Evolutionary conservation across 805 yeast genomes (phyloP).

Genomic region (Tetrapisispora arboricola): DNA sequence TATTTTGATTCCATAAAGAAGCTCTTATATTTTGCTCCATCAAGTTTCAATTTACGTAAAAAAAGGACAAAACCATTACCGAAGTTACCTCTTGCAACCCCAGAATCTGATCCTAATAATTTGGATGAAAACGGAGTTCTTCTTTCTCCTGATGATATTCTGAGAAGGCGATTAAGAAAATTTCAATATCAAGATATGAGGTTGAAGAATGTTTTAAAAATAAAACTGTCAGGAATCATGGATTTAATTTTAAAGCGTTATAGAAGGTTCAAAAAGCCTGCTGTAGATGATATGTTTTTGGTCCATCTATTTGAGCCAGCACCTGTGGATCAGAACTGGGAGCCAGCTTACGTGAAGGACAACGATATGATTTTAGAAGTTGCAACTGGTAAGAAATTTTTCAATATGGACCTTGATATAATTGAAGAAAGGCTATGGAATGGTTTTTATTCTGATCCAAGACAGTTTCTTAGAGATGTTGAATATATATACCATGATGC

Average conservation of each 20-base stretch:
- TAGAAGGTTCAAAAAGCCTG: constrained; percentile 83
- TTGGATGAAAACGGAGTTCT: constrained; percentile 22
- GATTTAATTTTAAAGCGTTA: constrained; percentile 80
- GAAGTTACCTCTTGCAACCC: constrained; percentile 29
- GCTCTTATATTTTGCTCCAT: constrained; percentile 58
- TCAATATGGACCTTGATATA: constrained; percentile 88
- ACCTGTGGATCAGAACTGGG: constrained; percentile 28
- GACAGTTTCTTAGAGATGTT: constrained; percentile 76
- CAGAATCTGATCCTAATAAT: constrained; percentile 9
- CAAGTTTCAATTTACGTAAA: constrained; percentile 54
- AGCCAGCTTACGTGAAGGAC: constrained; percentile 39
- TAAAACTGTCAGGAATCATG: constrained; percentile 79
- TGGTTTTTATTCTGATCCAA: constrained; percentile 88
- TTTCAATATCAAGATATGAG: constrained; percentile 59
- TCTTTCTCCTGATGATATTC: constrained; percentile 26
- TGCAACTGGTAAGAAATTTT: constrained; percentile 58
- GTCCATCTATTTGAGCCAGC: constrained; percentile 68
- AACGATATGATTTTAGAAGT: constrained; percentile 76
- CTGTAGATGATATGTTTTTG: constrained; percentile 66
- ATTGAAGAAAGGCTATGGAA: constrained; percentile 95
- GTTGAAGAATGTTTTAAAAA: constrained; percentile 72
- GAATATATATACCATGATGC: constrained; percentile 78
- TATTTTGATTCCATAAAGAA: constrained; percentile 48
- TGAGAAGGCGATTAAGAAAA: constrained; percentile 37
- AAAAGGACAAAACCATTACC: constrained; percentile 36